phyloP scores from a whole-genome alignment of 495 filamentous ascomycete species.

The Baudoinia panamericana region DNA sequence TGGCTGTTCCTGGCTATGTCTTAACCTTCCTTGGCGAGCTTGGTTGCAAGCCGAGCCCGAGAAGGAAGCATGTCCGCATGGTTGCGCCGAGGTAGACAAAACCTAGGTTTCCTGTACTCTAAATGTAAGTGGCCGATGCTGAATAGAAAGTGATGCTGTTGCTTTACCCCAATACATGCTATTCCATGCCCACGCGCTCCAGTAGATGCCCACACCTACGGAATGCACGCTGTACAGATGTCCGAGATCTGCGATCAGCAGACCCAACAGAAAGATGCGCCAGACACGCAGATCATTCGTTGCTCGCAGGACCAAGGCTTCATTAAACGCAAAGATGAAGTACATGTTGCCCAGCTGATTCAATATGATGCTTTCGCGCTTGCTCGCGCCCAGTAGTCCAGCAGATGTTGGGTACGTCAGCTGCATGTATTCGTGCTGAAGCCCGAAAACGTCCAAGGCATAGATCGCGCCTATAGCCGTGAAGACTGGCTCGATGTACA shows the following conservation, averaged over 20 bases:
- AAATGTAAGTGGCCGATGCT: background rate
- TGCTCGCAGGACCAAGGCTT: conserved; percentile 52
- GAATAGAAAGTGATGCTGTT: background rate
- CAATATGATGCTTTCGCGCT: conserved; percentile 38
- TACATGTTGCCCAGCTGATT: conserved; percentile 54
- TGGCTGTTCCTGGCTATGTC: too few relatives aligned
- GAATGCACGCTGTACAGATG: conserved; percentile 46
- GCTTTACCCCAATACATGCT: conserved; percentile 42
- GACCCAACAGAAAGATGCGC: conserved; percentile 44
- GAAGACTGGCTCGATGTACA: conserved; percentile 50
- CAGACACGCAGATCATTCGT: conserved; percentile 51
- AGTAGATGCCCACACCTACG: conserved; percentile 43
- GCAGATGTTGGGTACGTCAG: conserved; percentile 36
- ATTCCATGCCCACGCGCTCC: conserved; percentile 45
- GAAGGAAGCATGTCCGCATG: conserved; percentile 17
- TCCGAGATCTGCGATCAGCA: conserved; percentile 55
- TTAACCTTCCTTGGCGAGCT: too few relatives aligned
- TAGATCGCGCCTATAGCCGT: conserved; percentile 54
- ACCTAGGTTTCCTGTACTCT: conserved; percentile 14
- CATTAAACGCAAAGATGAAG: conserved; percentile 53
- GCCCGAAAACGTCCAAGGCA: conserved; percentile 35
- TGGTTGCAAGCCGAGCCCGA: conserved; percentile 18
- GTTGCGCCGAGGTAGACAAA: conserved; percentile 22
- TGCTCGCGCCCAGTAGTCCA: conserved; percentile 26
- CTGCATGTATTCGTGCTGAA: conserved; percentile 43